Base-by-base conservation (phyloP, 805 yeast genomes). In the Kodamaea fukazawae region DNA sequence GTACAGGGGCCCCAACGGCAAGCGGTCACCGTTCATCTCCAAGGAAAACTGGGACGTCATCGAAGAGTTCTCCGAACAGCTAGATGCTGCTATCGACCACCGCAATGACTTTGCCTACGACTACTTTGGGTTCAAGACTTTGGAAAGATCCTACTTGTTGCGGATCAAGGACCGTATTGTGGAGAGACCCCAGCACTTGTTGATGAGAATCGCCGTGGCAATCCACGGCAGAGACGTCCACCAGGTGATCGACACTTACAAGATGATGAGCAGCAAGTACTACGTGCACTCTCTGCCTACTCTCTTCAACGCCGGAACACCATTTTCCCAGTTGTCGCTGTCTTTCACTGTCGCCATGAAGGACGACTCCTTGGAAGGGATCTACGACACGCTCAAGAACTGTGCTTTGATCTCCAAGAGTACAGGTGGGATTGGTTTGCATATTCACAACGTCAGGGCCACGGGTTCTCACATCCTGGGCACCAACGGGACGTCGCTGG, bases 211-310 rank as follows among this genome's bases (percentile, higher is more conserved):
- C 22, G 73, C 82, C 15, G 64, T 78, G 38, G 83, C 82, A 49
- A 77, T 78, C 42, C 82, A 77, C 53, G 81, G 79, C 40, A 64
- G 63, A 22, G 79, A 77, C 51, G 71, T 78, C 42, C 69, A 63
- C 40, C 60, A 66, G 34, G 81, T 73, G 34, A 63, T 77, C 42
- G 82, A 77, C 57, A 67, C 81, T 28, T 78, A 78, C 60, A 73
- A 75, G 55, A 66, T 84, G 54, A 90, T 91, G 96, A 86, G 96
- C 4, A 69, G 73, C 53, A 85, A 84, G 61, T 86, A 81, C 59
- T 88, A 91, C 67, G 86, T 90, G 35, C 98, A 91, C 58, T 96
- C 96, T 3, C 86, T 96, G 6, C 98, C 99, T 8, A 91, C 99
- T 1, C 69, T 91, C 44, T 91, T 86, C 74, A 90, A 90, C 54